Evolutionary conservation across 2,329 filamentous ascomycete species (phyloP).

Genomic region (Gaeumannomyces sp.): DNA sequence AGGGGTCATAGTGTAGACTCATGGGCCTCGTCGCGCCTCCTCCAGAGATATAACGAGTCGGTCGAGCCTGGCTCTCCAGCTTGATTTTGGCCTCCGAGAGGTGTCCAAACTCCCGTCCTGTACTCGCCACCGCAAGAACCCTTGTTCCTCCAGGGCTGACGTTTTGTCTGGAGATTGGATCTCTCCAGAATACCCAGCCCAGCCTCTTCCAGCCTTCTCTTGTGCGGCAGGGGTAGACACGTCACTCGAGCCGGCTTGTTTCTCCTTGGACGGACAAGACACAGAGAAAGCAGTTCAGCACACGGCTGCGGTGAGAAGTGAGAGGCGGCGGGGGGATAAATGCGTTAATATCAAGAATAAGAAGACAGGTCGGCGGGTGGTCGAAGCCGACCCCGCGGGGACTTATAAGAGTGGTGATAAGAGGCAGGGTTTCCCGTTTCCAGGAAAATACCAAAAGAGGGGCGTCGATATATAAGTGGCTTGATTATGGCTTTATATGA

Average conservation of each 20-base stretch:
- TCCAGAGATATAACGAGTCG: conserved; percentile 13
- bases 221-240: not conserved
- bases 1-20: conserved; percentile 20
- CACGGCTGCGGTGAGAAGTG: not conserved
- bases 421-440: too few relatives aligned
- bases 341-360: not conserved
- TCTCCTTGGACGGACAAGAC: not conserved
- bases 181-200: conserved; percentile 19
- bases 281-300: not conserved
- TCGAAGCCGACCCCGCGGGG: too few relatives aligned
- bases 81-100: conserved; percentile 2
- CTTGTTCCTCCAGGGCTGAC: not conserved
- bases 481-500: not conserved
- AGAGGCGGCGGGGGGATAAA: not conserved
- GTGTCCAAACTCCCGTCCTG: conserved; percentile 10
- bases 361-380: not conserved
- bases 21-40: conserved; percentile 2
- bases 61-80: conserved; percentile 1
- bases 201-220: conserved; percentile 19
- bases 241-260: not conserved
- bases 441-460: not conserved
- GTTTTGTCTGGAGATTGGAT: not conserved
- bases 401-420: not conserved
- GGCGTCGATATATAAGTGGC: not conserved
- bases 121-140: not conserved